Evolutionary conservation across 805 yeast species (phyloP).

Genomic region (Suhomyces vadensis): DNA sequence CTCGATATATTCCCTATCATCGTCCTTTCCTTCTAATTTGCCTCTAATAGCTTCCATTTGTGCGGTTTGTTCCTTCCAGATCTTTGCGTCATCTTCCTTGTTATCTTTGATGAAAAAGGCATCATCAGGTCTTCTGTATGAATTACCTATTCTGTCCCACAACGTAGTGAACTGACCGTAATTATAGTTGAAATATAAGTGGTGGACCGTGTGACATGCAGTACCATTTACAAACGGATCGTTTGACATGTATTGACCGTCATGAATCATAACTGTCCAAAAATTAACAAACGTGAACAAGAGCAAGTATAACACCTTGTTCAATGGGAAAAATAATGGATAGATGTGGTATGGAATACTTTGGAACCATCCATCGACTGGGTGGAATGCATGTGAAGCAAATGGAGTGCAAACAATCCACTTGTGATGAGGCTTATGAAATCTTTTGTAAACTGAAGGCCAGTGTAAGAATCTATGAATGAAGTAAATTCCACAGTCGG

Average conservation of each 20-base stretch:
- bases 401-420: conserved; percentile 99
- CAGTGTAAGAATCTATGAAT: conserved; percentile 93
- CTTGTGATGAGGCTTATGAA: conserved; percentile 98
- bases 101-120: conserved; percentile 63
- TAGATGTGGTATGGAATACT: conserved; percentile 90
- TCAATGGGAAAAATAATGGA: conserved; percentile 90
- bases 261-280: conserved; percentile 99
- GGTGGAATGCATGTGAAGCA: conserved; percentile 98
- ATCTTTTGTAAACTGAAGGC: conserved; percentile 79
- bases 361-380: conserved; percentile 93
- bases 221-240: conserved; percentile 96
- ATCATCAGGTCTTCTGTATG: conserved; percentile 90
- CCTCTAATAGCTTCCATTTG: conserved; percentile 78
- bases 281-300: conserved; percentile 90
- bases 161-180: conserved; percentile 97
- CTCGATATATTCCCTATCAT: conserved; percentile 72
- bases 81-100: conserved; percentile 56
- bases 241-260: conserved; percentile 91
- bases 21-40: conserved; percentile 74
- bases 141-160: conserved; percentile 96
- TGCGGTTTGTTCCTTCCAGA: conserved; percentile 70
- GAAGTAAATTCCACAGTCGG: conserved; percentile 89
- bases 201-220: conserved; percentile 97
- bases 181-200: conserved; percentile 94
- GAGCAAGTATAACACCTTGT: conserved; percentile 77